Percentiles rank a stretch among this genome's conserved stretches.
These are phyloP conservation scores for Apiospora malaysiana DNA, from an alignment of 2,329 filamentous ascomycete genomes.

Conservation along the genomic window DNA sequence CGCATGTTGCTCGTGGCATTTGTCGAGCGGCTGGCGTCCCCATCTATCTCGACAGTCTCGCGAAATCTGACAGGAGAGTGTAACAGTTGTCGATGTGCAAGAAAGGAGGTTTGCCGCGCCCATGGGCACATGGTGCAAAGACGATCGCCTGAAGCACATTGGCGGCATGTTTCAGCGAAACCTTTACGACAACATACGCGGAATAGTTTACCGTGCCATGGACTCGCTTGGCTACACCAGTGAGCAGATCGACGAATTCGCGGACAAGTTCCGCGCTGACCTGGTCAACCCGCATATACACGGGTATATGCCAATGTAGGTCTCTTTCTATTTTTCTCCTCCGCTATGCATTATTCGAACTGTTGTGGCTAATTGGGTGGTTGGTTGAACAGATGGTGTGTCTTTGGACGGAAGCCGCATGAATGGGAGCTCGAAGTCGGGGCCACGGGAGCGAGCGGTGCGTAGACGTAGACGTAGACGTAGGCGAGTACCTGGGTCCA, in stretches of 20 bases:
- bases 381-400: too few relatives aligned
- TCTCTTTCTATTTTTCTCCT: too few relatives aligned
- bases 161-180: neutral
- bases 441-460: too few relatives aligned
- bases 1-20: too few relatives aligned
- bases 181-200: neutral
- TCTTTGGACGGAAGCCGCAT: too few relatives aligned
- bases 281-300: neutral
- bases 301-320: neutral
- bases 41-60: too few relatives aligned
- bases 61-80: too few relatives aligned
- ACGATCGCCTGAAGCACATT: neutral
- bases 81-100: neutral
- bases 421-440: neutral
- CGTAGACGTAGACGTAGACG: too few relatives aligned
- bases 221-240: neutral
- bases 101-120: neutral
- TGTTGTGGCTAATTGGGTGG: neutral
- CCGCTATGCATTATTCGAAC: neutral
- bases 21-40: too few relatives aligned
- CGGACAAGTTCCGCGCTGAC: neutral
- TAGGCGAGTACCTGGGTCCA: too few relatives aligned
- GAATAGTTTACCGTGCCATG: neutral
- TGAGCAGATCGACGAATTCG: neutral
- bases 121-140: neutral